Evolutionary conservation across 768 basidiomycete genomes (phyloP).

Genomic region (Zangia roseola): DNA sequence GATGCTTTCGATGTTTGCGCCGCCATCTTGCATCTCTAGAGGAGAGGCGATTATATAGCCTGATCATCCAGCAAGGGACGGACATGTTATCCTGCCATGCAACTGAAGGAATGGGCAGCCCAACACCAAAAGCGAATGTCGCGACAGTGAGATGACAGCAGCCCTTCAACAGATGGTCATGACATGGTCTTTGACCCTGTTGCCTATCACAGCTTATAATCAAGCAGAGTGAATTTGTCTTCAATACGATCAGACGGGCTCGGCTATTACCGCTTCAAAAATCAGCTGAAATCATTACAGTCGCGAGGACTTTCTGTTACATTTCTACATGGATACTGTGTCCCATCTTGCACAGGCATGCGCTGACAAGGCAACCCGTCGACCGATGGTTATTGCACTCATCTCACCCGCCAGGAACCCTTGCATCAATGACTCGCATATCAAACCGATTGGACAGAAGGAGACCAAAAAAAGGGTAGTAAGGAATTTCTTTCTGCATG

Average conservation of each 20-base stretch:
- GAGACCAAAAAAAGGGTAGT: too few relatives aligned
- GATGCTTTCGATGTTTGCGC: slow-evolving; percentile 1
- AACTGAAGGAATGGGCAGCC: slow-evolving; percentile 3
- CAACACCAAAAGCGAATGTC: slow-evolving; percentile 15
- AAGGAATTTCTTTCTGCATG: neutral
- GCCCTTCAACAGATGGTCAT: slow-evolving; percentile 21
- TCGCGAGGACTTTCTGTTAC: too few relatives aligned
- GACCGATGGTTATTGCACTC: neutral
- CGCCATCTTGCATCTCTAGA: slow-evolving; percentile 18
- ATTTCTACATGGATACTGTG: neutral
- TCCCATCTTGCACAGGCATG: neutral
- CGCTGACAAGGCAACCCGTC: slow-evolving; percentile 8
- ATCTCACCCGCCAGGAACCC: slow-evolving; percentile 4
- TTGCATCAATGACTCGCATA: neutral
- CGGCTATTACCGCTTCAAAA: slow-evolving; percentile 13
- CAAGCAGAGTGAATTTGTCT: slow-evolving; percentile 8
- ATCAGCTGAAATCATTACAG: neutral
- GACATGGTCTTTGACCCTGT: slow-evolving; percentile 27
- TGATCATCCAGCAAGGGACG: slow-evolving; percentile 25
- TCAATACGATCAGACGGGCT: neutral
- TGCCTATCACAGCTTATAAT: slow-evolving; percentile 23
- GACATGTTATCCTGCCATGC: slow-evolving; percentile 21
- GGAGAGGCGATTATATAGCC: slow-evolving; percentile 28
- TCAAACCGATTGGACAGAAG: neutral
- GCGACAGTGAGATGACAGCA: slow-evolving; percentile 12